Conservation (phyloP, 2,329 filamentous ascomycete genomes). For the Nemania sp. region DNA sequence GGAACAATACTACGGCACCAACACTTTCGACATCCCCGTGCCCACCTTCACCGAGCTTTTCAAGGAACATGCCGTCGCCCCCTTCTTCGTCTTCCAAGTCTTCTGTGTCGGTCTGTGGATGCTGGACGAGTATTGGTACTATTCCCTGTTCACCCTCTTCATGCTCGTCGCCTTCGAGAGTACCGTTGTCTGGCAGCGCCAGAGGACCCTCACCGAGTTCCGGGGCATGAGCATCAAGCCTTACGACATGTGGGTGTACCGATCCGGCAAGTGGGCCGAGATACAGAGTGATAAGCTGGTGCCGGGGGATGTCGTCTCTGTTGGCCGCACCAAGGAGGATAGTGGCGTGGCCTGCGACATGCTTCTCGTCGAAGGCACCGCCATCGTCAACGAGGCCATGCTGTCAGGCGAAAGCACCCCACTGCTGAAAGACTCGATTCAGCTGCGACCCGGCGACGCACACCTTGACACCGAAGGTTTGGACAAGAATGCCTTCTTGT, state of each 20-base stretch:
- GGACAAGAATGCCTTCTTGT: conserved; percentile 96
- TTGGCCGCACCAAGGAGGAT: conserved; percentile 93
- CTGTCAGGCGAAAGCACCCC: conserved; percentile 97
- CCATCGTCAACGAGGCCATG: conserved; percentile 99
- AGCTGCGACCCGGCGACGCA: conserved; percentile 82
- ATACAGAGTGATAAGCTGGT: conserved; percentile 88
- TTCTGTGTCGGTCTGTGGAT: conserved; percentile 99
- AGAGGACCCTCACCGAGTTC: conserved; percentile 94
- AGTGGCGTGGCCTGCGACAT: conserved; percentile 97
- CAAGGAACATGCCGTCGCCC: conserved; percentile 96
- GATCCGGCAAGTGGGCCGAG: conserved; percentile 85
- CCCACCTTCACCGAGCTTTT: conserved; percentile 95
- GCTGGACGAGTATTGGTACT: conserved; percentile 99
- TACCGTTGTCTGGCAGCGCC: conserved; percentile 98
- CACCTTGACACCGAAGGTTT: conserved; percentile 83
- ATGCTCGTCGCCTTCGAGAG: conserved; percentile 98
- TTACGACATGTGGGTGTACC: conserved; percentile 90
- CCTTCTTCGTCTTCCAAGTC: conserved; percentile 98
- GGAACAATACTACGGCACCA: conserved; percentile 91
- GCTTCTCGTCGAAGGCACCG: conserved; percentile 90
- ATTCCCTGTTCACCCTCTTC: conserved; percentile 96
- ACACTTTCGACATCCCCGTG: conserved; percentile 97
- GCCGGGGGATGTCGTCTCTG: conserved; percentile 91
- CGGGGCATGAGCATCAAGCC: conserved; percentile 99
- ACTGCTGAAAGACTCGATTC: conserved; percentile 92